Evolutionary conservation across 2,329 filamentous ascomycete genomes (phyloP).

Genomic region (Acrocalymma vagum): DNA sequence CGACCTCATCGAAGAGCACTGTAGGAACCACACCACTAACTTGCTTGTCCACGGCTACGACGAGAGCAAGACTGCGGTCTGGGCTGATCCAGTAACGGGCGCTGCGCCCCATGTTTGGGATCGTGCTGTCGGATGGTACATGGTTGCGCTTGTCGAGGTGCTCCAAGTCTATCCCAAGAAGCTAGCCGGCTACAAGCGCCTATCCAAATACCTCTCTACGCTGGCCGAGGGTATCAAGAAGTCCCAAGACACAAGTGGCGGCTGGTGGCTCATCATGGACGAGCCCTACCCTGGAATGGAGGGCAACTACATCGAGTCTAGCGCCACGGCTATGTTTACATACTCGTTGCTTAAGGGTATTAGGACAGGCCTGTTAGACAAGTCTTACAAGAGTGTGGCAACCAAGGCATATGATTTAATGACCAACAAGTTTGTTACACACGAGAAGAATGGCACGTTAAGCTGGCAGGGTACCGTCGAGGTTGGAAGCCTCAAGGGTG

Average conservation of each 20-base stretch:
- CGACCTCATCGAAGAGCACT: slow-evolving; percentile 45
- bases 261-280: slow-evolving; percentile 68
- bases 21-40: slow-evolving; percentile 40
- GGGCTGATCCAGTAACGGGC: slow-evolving; percentile 46
- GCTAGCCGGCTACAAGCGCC: slow-evolving; percentile 46
- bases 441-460: slow-evolving; percentile 56
- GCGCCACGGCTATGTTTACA: slow-evolving; percentile 62
- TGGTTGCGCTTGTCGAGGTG: slow-evolving; percentile 55
- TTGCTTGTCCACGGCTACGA: slow-evolving; percentile 48
- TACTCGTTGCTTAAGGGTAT: slow-evolving; percentile 47
- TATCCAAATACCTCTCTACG: slow-evolving; percentile 51
- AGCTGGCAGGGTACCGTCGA: slow-evolving; percentile 62
- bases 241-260: slow-evolving; percentile 56
- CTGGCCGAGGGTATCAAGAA: slow-evolving; percentile 53
- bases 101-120: slow-evolving; percentile 48
- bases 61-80: slow-evolving; percentile 41
- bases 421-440: slow-evolving; percentile 55
- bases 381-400: slow-evolving; percentile 48
- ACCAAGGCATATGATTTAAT: slow-evolving; percentile 56
- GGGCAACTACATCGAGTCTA: slow-evolving; percentile 70
- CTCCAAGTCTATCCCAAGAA: slow-evolving; percentile 56
- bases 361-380: slow-evolving; percentile 40
- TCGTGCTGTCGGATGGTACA: slow-evolving; percentile 49
- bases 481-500: slow-evolving; percentile 60
- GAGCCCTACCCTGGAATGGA: slow-evolving; percentile 52